Percentiles rank a stretch among this genome's conserved stretches.
phyloP scores from a whole-genome alignment of 495 filamentous ascomycete species.

The Xylaria venustula region DNA sequence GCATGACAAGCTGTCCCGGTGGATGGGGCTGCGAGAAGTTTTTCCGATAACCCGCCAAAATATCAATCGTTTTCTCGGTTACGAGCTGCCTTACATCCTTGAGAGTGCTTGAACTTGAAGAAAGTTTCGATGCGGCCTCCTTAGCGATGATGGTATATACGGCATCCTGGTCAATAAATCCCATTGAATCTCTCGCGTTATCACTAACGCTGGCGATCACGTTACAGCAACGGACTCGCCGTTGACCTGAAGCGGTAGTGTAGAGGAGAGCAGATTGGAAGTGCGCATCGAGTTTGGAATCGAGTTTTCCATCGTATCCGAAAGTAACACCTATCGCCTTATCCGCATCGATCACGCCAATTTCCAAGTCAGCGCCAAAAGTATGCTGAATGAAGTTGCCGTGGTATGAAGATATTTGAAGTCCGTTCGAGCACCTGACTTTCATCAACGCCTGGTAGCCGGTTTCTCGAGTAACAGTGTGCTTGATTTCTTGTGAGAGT shows the following conservation, averaged over 20 bases:
- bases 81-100: conserved; percentile 85
- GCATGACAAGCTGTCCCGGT: conserved; percentile 89
- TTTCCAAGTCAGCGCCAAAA: conserved; percentile 92
- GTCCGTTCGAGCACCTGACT: conserved; percentile 93
- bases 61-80: conserved; percentile 91
- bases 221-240: conserved; percentile 90
- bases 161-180: conserved; percentile 91
- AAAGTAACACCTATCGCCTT: conserved; percentile 92
- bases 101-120: conserved; percentile 64
- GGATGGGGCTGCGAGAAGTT: conserved; percentile 82
- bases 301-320: conserved; percentile 94
- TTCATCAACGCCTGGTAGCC: conserved; percentile 98
- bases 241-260: conserved; percentile 85
- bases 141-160: conserved; percentile 85
- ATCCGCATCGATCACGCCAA: conserved; percentile 89
- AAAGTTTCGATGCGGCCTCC: conserved; percentile 81
- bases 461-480: conserved; percentile 86
- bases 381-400: conserved; percentile 96
- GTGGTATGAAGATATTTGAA: conserved; percentile 90
- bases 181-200: conserved; percentile 77
- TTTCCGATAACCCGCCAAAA: conserved; percentile 90
- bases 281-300: conserved; percentile 93
- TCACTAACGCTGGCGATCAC: conserved; percentile 90
- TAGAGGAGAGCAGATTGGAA: conserved; percentile 96
- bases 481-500: conserved; percentile 80